Base-by-base conservation (phyloP, 2,329 filamentous ascomycete species). In the Aspergillus alliaceus region DNA sequence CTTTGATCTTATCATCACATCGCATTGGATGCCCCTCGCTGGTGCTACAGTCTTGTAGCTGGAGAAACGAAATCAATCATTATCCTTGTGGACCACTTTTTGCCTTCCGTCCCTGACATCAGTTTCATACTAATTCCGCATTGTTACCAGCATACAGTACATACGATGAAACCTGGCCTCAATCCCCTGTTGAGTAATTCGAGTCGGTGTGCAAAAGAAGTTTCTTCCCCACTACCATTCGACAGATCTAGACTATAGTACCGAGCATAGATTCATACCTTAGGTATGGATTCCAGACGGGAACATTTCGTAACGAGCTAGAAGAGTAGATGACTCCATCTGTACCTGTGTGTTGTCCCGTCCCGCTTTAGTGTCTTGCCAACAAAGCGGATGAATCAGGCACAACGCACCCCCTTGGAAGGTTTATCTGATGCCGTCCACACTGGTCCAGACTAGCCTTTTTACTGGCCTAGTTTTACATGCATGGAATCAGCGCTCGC, bases 21-120 rank as follows among this genome's bases (percentile, higher is more conserved):
- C 20, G 25, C 35, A 47, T 34, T 42, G 39, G n/a, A 11, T 51
- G 47, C 53, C 53, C 53, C 53, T 56, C 53, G 44, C 53, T 51
- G 27, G 7, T n/a, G n/a, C 7, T n/a, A 27, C 24, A 37, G 12
- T 29, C 20, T 9, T 6, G 31, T 27, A 48, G 27, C n/a, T 12
- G n/a, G 27, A 32, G 25, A 20, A 47, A 44, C 15, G 40, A 29
- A n/a, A 18, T 27, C 40, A 44, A 44, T 44, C 40, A 44, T 29
- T 27, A 15, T 25, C 24, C 24, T 27, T 5, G 40, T 46, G 37
- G 25, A 20, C 44, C 22, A 12, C n/a, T 20, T 51, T 51, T 34
- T 50, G 25, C 32, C n/a, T 44, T 50, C 53, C 25, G 53, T 44
- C 27, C 53, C 32, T 56, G 53, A 51, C 46, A 35, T 29, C 53